phyloP scores from a whole-genome alignment of 108 stramenopile genomes.

The Cyclotella atomus region DNA sequence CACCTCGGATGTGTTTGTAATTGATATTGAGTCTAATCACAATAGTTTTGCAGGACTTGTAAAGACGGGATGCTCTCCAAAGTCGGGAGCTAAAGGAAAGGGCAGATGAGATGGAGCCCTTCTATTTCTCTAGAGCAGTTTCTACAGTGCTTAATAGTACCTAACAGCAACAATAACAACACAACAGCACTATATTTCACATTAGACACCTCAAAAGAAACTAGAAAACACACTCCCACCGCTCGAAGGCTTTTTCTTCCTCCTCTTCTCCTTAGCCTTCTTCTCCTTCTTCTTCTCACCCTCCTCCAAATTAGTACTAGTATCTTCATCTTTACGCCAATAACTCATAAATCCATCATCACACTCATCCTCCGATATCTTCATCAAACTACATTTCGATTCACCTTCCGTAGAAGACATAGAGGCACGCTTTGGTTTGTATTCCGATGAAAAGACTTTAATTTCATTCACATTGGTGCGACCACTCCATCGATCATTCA shows the following conservation, averaged over 20 bases:
- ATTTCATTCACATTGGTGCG: background rate
- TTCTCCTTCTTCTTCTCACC: constrained; percentile 30
- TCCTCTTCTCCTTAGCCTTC: constrained; percentile 22
- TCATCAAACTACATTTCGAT: background rate
- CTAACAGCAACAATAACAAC: background rate
- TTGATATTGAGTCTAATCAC: constrained; percentile 30
- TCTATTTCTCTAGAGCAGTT: no score
- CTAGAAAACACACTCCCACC: constrained; percentile 35
- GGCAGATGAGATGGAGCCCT: no score
- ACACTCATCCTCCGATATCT: constrained; percentile 9
- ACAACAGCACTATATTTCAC: background rate
- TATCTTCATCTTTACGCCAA: constrained; percentile 27
- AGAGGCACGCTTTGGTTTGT: background rate
- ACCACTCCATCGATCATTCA: constrained; percentile 25
- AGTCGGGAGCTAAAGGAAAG: background rate
- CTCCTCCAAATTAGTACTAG: no score
- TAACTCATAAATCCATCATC: constrained; percentile 31
- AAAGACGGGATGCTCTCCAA: constrained; percentile 17
- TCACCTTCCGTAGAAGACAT: background rate
- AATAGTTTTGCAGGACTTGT: constrained; percentile 15
- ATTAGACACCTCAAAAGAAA: constrained; percentile 21
- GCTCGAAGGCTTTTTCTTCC: constrained; percentile 20
- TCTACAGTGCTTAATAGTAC: background rate
- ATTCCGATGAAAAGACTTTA: background rate
- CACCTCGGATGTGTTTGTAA: constrained; percentile 26